Percentiles rank a stretch among this genome's conserved stretches.
Evolutionary conservation across 208 protist genomes (phyloP).

Genomic region (Trypanosoma caninum): DNA sequence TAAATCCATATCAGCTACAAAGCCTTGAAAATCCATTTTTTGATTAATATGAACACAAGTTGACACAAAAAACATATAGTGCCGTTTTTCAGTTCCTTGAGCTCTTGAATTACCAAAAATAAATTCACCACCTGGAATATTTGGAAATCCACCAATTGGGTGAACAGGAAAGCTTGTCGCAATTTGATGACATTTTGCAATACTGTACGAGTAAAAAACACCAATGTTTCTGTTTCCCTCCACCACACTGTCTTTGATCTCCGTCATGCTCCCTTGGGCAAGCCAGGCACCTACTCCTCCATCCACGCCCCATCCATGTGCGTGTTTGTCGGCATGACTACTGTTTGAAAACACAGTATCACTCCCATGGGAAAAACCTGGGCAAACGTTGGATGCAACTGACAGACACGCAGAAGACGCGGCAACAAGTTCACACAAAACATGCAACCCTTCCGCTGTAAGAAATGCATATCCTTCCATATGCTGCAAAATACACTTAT

Average conservation of each 20-base stretch:
- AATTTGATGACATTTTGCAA: slow-evolving; percentile 49
- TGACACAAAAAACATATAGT: slow-evolving; percentile 9
- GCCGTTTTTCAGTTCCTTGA: neutral
- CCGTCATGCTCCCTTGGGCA: slow-evolving; percentile 54
- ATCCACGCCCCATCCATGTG: slow-evolving; percentile 55
- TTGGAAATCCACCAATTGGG: neutral
- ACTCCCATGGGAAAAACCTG: slow-evolving; percentile 10
- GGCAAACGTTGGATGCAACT: slow-evolving; percentile 42
- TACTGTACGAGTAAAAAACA: slow-evolving; percentile 45
- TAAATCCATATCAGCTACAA: too few species aligned
- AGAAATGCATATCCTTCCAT: slow-evolving; percentile 41
- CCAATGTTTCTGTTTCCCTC: slow-evolving; percentile 53
- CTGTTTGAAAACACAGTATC: slow-evolving; percentile 3
- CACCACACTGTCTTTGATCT: slow-evolving; percentile 46
- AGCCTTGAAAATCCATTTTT: too few species aligned
- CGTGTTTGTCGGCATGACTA: slow-evolving; percentile 38
- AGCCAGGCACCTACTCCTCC: slow-evolving; percentile 82
- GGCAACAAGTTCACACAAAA: slow-evolving; percentile 51
- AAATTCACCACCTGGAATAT: slow-evolving; percentile 4
- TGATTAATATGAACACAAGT: neutral
- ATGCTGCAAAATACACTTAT: slow-evolving; percentile 40
- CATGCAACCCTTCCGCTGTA: slow-evolving; percentile 41
- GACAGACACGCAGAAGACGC: slow-evolving; percentile 52
- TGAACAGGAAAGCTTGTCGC: neutral
- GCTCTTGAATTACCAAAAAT: neutral